Base-by-base conservation (phyloP, 495 filamentous ascomycete species). In the Chaetomium fimeti region DNA sequence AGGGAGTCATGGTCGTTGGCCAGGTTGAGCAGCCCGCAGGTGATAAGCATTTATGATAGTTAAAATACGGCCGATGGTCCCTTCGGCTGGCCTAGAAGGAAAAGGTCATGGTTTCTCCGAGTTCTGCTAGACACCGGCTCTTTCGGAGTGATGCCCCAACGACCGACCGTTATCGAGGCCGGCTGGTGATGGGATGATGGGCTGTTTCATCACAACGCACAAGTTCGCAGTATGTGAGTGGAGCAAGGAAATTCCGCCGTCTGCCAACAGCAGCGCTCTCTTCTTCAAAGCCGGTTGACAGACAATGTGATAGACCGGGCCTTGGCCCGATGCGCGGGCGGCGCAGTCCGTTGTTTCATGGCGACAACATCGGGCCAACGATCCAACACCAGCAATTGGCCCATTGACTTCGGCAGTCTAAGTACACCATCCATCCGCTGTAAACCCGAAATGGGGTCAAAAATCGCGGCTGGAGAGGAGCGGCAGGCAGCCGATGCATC, bases 301-400 rank as follows among this genome's bases (percentile, higher is more conserved):
- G 47, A 51, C 2, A 40, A 15, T 15, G 58, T 25, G 45, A 60
- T 25, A 13, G 57, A 27, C 27, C 45, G 5, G 58, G 47, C 45
- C 58, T 22, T 36, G 29, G 5, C 58, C 47, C n/a, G 38, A 40
- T 52, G 43, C 38, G 47, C 58, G 45, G 58, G 58, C 58, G 58
- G 58, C 58, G 11, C 58, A 20, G 58, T 28, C 40, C 2, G 58
- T 22, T 58, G 57, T 59, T 59, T 52, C 58, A 40, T 6, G 43
- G 52, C 22, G 52, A 32, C 56, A 45, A 15, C n/a, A 36, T 2
- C n/a, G 22, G 49, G 49, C 49, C 49, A 53, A 53, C 49, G 18
- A 49, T 2, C 45, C 11, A 18, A 2, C 45, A 20, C 45, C 18
- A 20, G 45, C 18, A 49, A 20, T 24, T 8, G 20, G 6, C 45